Base-by-base conservation (phyloP, 371 early-diverging fungal species). In the Basidiobolus meristosporus region DNA sequence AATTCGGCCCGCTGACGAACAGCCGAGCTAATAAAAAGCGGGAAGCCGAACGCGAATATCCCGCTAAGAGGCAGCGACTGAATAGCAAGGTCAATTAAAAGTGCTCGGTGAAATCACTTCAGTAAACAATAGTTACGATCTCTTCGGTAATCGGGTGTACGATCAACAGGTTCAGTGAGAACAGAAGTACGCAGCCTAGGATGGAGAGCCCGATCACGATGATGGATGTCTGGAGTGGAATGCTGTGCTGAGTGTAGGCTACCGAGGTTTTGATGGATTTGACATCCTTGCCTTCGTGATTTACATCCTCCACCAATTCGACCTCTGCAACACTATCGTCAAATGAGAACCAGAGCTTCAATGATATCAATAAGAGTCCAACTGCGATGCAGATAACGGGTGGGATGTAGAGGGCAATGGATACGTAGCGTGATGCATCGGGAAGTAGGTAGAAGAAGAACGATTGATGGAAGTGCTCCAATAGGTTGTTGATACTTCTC, bases 401-500 rank as follows among this genome's bases (percentile, higher is more conserved):
- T 1, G 86, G 85, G 53, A 90, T 73, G 47, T 90, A 95, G 38
- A 79, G 68, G 19, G 82, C 81, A 32, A 95, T 79, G 1, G 92
- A 87, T 10, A 90, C 77, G 58, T 82, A 90, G 18, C 65, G 66
- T 14, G 57, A 44, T 17, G 77, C 66, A 11, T 67, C 62, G n/a
- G 82, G 78, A 46, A 92, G 62, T 11, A 90, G 56, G 53, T 96
- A 96, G 46, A 93, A 90, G 64, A 88, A 90, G 62, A 82, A 91
- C 7, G 92, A 82, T 47, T 93, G 95, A 48, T 96, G 97, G 23
- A 96, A 70, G 42, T 85, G 77, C 47, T 96, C 97, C 30, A 96
- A 62, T 34, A 96, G 51, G 52, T 93, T 93, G 63, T 86, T 92
- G 38, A 90, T 57, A 43, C 85, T 85, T 35, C 90, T 76, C 45